Percentiles rank a stretch among this genome's conserved stretches.
phyloP scores from a whole-genome alignment of 208 protist genomes.

The Acanthamoeba divionensis region DNA sequence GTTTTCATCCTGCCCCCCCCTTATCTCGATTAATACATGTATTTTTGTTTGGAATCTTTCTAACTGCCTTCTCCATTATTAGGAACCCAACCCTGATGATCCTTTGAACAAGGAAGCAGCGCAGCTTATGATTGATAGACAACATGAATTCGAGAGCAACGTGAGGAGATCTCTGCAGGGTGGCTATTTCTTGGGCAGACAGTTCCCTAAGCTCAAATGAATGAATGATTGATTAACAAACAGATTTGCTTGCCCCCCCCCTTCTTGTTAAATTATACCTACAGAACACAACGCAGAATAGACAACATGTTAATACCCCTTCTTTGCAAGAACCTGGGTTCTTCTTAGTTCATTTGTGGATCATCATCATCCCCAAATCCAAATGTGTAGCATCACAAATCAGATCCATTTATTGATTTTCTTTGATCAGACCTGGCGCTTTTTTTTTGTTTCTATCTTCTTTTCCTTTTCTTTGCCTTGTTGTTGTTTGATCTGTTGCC shows the following conservation, averaged over 20 bases:
- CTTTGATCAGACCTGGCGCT: no score
- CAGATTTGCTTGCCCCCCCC: no score
- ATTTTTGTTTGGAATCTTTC: neutral
- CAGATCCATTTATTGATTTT: no score
- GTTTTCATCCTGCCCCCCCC: neutral
- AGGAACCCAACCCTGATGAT: conserved; percentile 84
- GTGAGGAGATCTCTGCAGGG: conserved; percentile 71
- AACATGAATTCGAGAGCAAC: conserved; percentile 72
- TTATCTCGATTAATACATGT: neutral
- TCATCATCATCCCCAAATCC: no score
- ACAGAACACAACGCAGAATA: no score
- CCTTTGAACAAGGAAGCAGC: conserved; percentile 84
- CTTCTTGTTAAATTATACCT: no score
- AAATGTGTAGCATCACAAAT: no score
- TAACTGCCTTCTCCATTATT: neutral
- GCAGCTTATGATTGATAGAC: conserved; percentile 72
- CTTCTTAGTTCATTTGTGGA: no score
- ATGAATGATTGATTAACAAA: no score
- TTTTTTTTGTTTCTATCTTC: no score
- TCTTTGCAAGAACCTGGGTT: no score
- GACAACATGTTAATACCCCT: no score
- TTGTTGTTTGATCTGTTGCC: neutral
- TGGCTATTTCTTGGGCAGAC: conserved; percentile 60
- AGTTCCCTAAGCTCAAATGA: conserved; percentile 69
- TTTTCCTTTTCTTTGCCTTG: neutral